Conservation (phyloP, 495 filamentous ascomycete genomes). For the Lasiosphaeriaceae sp. region DNA sequence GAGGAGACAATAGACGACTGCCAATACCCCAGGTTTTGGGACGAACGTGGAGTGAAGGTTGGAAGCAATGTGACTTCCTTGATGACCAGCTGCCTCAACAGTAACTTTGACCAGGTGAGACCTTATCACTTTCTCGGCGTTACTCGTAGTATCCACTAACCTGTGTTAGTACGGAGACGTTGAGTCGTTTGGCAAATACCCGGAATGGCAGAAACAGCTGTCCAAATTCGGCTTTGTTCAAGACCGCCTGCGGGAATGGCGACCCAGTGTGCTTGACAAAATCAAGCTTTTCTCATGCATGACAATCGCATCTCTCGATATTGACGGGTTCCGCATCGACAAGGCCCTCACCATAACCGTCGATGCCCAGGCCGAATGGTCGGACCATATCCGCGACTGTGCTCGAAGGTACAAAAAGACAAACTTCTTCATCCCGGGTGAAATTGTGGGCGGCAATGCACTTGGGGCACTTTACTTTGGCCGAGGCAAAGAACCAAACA, state of each 20-base stretch:
- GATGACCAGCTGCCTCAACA: slow-evolving; percentile 57
- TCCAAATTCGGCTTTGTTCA: slow-evolving; percentile 70
- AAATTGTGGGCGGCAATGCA: slow-evolving; percentile 59
- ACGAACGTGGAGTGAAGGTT: slow-evolving; percentile 44
- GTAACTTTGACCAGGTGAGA: slow-evolving; percentile 64
- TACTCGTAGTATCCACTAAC: slow-evolving; percentile 51
- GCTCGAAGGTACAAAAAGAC: slow-evolving; percentile 53
- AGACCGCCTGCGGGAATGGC: slow-evolving; percentile 69
- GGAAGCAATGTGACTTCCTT: slow-evolving; percentile 29
- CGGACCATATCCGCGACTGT: slow-evolving; percentile 49
- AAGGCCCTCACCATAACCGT: slow-evolving; percentile 61
- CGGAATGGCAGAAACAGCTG: slow-evolving; percentile 61
- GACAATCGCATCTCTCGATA: slow-evolving; percentile 57
- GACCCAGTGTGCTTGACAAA: slow-evolving; percentile 53
- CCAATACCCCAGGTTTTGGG: slow-evolving; percentile 63
- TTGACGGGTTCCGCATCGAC: slow-evolving; percentile 66
- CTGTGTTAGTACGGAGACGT: slow-evolving; percentile 68
- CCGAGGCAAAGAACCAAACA: slow-evolving; percentile 57
- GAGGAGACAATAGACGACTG: slow-evolving; percentile 52
- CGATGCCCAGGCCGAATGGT: slow-evolving; percentile 55
- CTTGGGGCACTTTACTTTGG: slow-evolving; percentile 63
- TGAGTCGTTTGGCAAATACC: slow-evolving; percentile 62
- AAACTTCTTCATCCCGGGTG: slow-evolving; percentile 64
- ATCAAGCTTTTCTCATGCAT: slow-evolving; percentile 63
- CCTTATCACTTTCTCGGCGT: slow-evolving; percentile 59